Evolutionary conservation across 2,329 filamentous ascomycete genomes (phyloP), one percentile per base, ranked within the genome.

Genomic region (Fusarium anguioides): DNA sequence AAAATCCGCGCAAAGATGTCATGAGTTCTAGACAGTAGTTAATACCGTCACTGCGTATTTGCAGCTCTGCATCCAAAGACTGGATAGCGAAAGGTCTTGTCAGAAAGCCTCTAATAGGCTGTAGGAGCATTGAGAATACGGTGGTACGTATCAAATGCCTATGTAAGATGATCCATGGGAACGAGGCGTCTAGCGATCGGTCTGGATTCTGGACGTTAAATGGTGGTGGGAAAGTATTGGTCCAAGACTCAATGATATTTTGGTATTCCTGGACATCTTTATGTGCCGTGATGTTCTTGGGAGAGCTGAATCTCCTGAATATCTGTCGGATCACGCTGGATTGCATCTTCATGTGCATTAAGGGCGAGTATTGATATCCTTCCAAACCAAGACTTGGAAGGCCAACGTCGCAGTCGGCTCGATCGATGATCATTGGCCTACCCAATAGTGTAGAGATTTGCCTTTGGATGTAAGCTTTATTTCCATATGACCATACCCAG

Each of bases 71-170:
- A 1, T 72, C 58, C 3, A 70, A 58, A 6, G 74, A 55, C 49
- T 72, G 36, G 57, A 69, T 48, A 55, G 74, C 62, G 72, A 77
- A 69, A 4, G 72, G 67, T 40, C 76, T 78, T 4, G 80, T 80
- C n/a, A 86, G 76, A 62, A 79, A 84, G 2, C 77, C 70, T 55
- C 84, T 81, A 12, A 84, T 70, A 10, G 82, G 81, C 41, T 82
- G 75, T 2, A 86, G 73, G 51, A 81, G 78, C 60, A 82, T 81
- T 53, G 82, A 78, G 45, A 81, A 80, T 11, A 79, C 76, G 60
- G 82, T 79, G 17, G 77, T 80, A 45, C 82, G 80, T 5, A 86
- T 65, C 54, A 83, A 79, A 42, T 77, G 75, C 9, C 84, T 80
- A 48, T 86, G 83, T 29, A 82, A 75, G 3, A 79, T 72, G 18